Percentiles rank a stretch among this genome's conserved stretches.
phyloP scores from a whole-genome alignment of 2,329 filamentous ascomycete species.

The Tolypocladium tundrense region DNA sequence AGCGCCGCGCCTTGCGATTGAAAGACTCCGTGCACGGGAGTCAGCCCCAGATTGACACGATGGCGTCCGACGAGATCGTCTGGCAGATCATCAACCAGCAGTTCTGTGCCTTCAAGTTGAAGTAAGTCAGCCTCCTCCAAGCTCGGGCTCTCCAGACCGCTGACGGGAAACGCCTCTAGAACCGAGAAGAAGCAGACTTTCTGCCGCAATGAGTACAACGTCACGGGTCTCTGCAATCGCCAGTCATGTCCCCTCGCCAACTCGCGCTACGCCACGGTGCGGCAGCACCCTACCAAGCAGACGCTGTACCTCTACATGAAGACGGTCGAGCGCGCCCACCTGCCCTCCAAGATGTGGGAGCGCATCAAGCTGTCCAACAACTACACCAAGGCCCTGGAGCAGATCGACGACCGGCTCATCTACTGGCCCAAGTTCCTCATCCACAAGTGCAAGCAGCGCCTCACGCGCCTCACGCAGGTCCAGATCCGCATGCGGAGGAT shows the following conservation, averaged over 20 bases:
- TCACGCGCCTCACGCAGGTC: slow-evolving; percentile 87
- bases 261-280: slow-evolving; percentile 84
- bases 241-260: slow-evolving; percentile 89
- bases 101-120: slow-evolving; percentile 91
- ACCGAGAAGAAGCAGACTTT: slow-evolving; percentile 84
- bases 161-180: slow-evolving; percentile 31
- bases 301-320: slow-evolving; percentile 95
- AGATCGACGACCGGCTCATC: slow-evolving; percentile 75
- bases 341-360: slow-evolving; percentile 91
- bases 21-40: slow-evolving; percentile 4
- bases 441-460: slow-evolving; percentile 93
- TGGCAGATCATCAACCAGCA: slow-evolving; percentile 96
- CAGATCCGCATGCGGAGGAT: slow-evolving; percentile 70
- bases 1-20: background rate
- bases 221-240: slow-evolving; percentile 71
- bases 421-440: slow-evolving; percentile 93
- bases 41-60: slow-evolving; percentile 22
- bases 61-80: slow-evolving; percentile 92
- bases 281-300: slow-evolving; percentile 69
- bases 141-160: slow-evolving; percentile 1
- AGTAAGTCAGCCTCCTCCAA: slow-evolving; percentile 39
- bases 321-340: slow-evolving; percentile 77
- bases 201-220: slow-evolving; percentile 91
- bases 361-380: slow-evolving; percentile 81
- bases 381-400: slow-evolving; percentile 79